phyloP scores from a whole-genome alignment of 345 rosid genomes.

The Reutealis trisperma region DNA sequence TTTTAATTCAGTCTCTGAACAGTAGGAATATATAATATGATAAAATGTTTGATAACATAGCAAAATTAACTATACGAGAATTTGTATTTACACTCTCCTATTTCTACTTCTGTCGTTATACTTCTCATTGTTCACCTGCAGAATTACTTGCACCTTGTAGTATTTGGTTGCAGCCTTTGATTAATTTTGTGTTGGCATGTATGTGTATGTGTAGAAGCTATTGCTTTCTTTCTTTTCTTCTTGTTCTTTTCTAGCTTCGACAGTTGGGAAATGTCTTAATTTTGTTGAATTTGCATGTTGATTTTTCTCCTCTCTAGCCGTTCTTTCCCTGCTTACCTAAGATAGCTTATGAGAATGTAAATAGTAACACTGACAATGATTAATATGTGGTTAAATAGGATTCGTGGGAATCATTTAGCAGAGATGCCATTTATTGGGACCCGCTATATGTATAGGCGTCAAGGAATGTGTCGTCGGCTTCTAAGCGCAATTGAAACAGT shows the following conservation, averaged over 20 bases:
- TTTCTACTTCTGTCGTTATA: constrained; percentile 3
- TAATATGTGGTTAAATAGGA: constrained; percentile 47
- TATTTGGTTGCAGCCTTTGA: not conserved
- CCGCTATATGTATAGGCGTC: constrained; percentile 78
- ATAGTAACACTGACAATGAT: constrained; percentile 9
- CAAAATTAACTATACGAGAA: not conserved
- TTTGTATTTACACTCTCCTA: not conserved
- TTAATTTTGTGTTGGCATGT: not conserved
- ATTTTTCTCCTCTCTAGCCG: too few species aligned
- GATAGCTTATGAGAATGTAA: not conserved
- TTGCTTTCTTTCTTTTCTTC: not conserved
- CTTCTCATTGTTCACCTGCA: not conserved
- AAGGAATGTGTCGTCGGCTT: constrained; percentile 96
- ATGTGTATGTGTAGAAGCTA: not conserved
- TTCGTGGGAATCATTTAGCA: constrained; percentile 77
- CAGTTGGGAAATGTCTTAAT: too few species aligned
- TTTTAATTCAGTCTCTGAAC: not conserved
- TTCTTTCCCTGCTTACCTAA: too few species aligned
- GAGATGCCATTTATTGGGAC: constrained; percentile 99
- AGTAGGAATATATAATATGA: not conserved
- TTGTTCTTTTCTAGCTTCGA: too few species aligned
- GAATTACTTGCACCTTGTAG: not conserved
- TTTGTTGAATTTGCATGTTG: too few species aligned
- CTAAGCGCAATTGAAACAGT: constrained; percentile 81
- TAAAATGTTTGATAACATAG: not conserved